A percentile compares a stretch with the other conserved stretches of the same genome.
Evolutionary conservation across 768 basidiomycete species (phyloP).

Genomic region (Dictyophora rubrovolvata): DNA sequence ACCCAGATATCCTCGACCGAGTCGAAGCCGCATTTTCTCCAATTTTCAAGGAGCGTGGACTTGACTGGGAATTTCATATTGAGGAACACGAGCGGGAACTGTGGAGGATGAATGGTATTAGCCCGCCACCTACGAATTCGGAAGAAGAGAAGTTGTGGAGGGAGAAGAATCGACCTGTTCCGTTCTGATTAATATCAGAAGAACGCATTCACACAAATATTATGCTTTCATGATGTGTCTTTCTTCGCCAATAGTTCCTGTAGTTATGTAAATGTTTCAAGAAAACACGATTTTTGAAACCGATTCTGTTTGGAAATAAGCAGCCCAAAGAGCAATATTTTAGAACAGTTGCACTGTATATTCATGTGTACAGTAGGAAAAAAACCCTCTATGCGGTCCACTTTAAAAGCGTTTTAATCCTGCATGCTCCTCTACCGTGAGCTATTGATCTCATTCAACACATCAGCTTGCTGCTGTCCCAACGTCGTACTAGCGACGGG

Average conservation of each 20-base stretch:
- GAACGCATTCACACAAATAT: no score
- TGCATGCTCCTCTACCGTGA: neutral
- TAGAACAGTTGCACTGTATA: no score
- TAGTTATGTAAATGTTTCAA: no score
- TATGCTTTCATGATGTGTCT: no score
- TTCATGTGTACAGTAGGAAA: no score
- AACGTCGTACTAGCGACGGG: conserved; percentile 59
- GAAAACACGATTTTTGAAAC: no score
- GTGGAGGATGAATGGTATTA: conserved; percentile 1
- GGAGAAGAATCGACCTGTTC: neutral
- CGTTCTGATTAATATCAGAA: neutral
- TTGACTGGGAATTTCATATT: conserved; percentile 7
- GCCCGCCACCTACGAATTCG: neutral
- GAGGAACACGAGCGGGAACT: conserved; percentile 6
- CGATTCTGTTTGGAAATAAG: no score
- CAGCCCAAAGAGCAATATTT: no score
- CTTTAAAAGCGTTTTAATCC: no score
- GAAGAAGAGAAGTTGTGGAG: neutral
- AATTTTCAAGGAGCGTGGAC: neutral
- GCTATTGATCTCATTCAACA: neutral
- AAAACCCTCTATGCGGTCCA: no score
- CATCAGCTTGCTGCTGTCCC: conserved; percentile 23
- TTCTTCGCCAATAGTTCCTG: no score
- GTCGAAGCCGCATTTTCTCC: neutral
- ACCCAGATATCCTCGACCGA: neutral